Base-by-base conservation (phyloP, 768 basidiomycete species). In the Leccinum ochraceum region DNA sequence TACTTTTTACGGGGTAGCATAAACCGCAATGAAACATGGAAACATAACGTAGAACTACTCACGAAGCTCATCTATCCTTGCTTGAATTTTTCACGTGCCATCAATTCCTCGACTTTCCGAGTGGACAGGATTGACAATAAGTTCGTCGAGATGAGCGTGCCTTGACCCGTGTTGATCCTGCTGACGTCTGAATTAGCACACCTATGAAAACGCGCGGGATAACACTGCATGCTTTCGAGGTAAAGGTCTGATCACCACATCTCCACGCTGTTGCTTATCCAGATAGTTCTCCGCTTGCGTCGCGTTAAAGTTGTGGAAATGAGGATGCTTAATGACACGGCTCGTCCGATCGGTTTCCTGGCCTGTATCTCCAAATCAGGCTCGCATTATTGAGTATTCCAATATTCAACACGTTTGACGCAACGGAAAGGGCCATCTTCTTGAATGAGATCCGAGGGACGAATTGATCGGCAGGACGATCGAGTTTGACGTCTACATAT, bases 51-150 rank as follows among this genome's bases (percentile, higher is more conserved):
- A 34, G 24, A 49, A 20, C 7, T n/a, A 81, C 95, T 73, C 66
- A 98, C 96, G 91, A 51, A 99, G 83, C 65, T 95, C 91, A 58
- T 94, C 91, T 75, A 81, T 20, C 89, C 90, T 36, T 85, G 85
- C 73, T 94, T 94, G 81, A 90, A 98, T 73, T 97, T 97, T 68
- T 98, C 97, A 69, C 95, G 92, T 24, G 88, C 85, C 88, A 94
- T 94, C 57, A 98, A 77, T 71, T 98, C 95, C 73, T 98, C 95
- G 1, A 98, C 89, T 65, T 92, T 88, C 44, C 93, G 86, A 49
- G 92, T 94, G 92, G 46, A 98, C 87, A 73, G 98, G 95, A 69
- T 95, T 95, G 73, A 97, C 94, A 66, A 98, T 94, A 66, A 99
- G 74, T 72, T 99, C 96, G 73, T 99, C 97, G 59, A 99, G 81